These are phyloP conservation scores for Theobroma grandiflorum DNA, from an alignment of 441 rosid genomes.

Conservation along the genomic window DNA sequence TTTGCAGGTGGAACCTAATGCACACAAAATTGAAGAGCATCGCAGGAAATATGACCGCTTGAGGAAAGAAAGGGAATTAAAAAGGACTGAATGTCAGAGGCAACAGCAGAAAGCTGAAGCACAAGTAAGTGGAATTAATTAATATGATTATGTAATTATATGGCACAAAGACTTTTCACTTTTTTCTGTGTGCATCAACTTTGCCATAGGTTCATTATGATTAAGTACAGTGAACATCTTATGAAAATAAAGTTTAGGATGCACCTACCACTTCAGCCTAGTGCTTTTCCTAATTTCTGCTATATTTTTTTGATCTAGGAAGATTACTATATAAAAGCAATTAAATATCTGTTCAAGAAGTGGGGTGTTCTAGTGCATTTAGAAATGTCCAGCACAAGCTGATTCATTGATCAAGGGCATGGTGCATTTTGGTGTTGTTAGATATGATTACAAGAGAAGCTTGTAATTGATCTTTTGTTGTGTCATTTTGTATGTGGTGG, in stretches of 20 bases:
- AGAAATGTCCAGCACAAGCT: neutral
- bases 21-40: constrained; percentile 74
- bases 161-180: neutral
- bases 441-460: neutral
- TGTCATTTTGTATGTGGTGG: neutral
- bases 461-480: neutral
- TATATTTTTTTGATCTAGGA: neutral
- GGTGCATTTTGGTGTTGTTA: neutral
- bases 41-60: constrained; percentile 73
- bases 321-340: neutral
- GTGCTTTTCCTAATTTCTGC: constrained; percentile 14
- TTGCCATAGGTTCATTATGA: neutral
- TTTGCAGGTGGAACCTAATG: constrained; percentile 84
- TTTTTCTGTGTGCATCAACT: neutral
- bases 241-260: neutral
- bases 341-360: neutral
- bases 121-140: constrained; percentile 44
- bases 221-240: neutral
- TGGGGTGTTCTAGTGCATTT: neutral
- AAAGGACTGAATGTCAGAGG: constrained; percentile 56
- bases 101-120: constrained; percentile 58
- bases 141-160: constrained; percentile 20
- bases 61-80: constrained; percentile 63
- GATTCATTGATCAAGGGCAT: neutral
- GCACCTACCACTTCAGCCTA: neutral